phyloP scores from a whole-genome alignment of 441 rosid species.

The Erysimum cheiri region DNA sequence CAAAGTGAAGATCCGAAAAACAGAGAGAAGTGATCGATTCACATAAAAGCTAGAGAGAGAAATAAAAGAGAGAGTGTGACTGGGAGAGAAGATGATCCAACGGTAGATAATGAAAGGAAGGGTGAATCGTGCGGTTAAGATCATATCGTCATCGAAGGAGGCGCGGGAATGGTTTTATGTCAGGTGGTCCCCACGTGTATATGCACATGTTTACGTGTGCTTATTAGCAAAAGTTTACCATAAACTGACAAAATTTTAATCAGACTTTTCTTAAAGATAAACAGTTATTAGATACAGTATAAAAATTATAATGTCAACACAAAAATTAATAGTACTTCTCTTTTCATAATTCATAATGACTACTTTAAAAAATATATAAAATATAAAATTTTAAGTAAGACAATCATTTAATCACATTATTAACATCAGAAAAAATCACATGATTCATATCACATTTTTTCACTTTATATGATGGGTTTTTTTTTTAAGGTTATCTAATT shows the following conservation, averaged over 20 bases:
- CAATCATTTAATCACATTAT: constrained; percentile 25
- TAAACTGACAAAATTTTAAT: constrained; percentile 4
- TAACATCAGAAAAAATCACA: constrained; percentile 14
- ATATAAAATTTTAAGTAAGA: background rate
- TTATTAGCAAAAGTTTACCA: constrained; percentile 19
- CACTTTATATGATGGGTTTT: background rate
- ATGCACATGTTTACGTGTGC: constrained; percentile 44
- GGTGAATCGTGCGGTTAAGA: constrained; percentile 24
- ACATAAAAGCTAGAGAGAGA: constrained; percentile 39
- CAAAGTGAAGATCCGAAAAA: constrained; percentile 35
- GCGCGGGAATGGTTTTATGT: constrained; percentile 47
- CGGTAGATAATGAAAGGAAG: constrained; percentile 22
- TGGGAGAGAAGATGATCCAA: constrained; percentile 30
- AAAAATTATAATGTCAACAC: background rate
- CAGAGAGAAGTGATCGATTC: constrained; percentile 20
- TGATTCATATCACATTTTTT: constrained; percentile 2
- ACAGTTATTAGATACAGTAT: background rate
- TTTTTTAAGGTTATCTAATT: background rate
- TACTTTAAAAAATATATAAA: background rate
- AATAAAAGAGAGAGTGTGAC: constrained; percentile 1
- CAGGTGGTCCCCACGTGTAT: constrained; percentile 40
- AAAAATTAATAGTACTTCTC: background rate
- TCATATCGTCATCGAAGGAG: constrained; percentile 8
- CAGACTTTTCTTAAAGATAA: background rate
- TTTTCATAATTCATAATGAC: background rate